Base-by-base conservation (phyloP, 1,284 basidiomycete species). In the Leccinum laetum region DNA sequence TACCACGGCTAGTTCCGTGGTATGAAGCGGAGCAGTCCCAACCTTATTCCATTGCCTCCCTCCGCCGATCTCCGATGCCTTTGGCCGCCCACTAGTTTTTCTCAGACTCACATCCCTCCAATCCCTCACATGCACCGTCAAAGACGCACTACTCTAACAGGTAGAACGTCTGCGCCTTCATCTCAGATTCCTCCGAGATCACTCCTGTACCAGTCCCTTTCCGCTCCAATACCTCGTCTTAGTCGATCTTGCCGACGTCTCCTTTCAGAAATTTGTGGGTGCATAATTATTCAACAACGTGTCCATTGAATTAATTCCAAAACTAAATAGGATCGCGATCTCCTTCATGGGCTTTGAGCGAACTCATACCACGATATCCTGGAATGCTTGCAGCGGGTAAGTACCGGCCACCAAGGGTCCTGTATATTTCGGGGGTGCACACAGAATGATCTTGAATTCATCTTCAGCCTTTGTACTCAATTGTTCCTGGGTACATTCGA, bases 341-440 rank as follows among this genome's bases (percentile, higher is more conserved):
- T 91, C 11, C 78, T 89, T 52, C 82, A 29, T 92, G 88, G 89
- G 82, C 84, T 59, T 71, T 87, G 66, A 82, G 85, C 69, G 88
- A 92, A 71, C 78, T 89, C 29, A 80, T 88, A 58, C 89, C 90
- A 37, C 84, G 86, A 64, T 94, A 88, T 78, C 91, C 93, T 57
- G 92, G 92, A 61, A 85, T 93, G 85, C 79, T 94, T 53, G 91
- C 86, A 44, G 87, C 88, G 72, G 88, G 90, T 89, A 74, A 69
- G 81, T 64, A 44, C 52, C 61, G 60, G 37, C 9, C 26, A 57
- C 53, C 58, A 62, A 39, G 13, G n/a, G 4, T 58, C 46, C 37
- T 3, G 55, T 64, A 37, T 52, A 18, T 61, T 39, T 44, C 29
- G 18, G 24, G 8, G 24, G 52, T 53, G 21, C 67, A 24, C 61